Conservation (phyloP, 768 basidiomycete species). For the Auriscalpium orientale region DNA sequence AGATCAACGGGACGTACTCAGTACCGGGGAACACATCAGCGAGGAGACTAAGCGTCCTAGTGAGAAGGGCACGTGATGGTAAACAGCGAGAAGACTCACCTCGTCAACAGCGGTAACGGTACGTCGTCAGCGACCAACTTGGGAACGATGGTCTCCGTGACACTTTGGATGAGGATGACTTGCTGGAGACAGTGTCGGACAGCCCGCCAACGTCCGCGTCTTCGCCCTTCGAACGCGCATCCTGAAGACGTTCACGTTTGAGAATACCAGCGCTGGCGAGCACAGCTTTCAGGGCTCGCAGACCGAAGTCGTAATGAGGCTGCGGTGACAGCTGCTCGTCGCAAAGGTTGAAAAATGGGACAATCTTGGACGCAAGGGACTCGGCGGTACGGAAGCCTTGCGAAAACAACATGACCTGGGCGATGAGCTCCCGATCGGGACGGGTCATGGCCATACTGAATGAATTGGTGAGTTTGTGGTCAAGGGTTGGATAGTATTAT, state of each 20-base stretch:
- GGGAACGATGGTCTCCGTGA: constrained; percentile 96
- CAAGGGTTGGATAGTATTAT: not conserved
- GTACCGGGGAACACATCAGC: constrained; percentile 98
- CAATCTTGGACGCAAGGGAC: constrained; percentile 94
- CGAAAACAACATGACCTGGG: constrained; percentile 98
- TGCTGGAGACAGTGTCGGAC: constrained; percentile 76
- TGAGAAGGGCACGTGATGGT: constrained; percentile 3
- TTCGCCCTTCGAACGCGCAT: constrained; percentile 27
- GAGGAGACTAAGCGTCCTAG: constrained; percentile 51
- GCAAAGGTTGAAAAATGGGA: constrained; percentile 98
- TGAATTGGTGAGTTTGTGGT: not conserved
- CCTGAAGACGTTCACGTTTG: constrained; percentile 80
- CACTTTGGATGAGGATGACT: constrained; percentile 96
- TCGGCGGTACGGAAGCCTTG: constrained; percentile 99
- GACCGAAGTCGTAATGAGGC: constrained; percentile 98
- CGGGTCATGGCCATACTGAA: constrained; percentile 97
- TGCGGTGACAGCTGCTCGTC: constrained; percentile 95
- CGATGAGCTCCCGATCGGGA: constrained; percentile 96
- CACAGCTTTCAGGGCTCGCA: constrained; percentile 95
- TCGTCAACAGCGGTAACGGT: constrained; percentile 83
- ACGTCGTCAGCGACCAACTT: constrained; percentile 98
- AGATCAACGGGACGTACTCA: constrained; percentile 87
- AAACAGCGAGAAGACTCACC: constrained; percentile 38
- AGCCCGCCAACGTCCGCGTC: constrained; percentile 41
- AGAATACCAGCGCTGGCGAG: constrained; percentile 95